Percentiles rank a stretch among this genome's conserved stretches.
phyloP scores from a whole-genome alignment of 208 protist genomes.

The Angomonas deanei region DNA sequence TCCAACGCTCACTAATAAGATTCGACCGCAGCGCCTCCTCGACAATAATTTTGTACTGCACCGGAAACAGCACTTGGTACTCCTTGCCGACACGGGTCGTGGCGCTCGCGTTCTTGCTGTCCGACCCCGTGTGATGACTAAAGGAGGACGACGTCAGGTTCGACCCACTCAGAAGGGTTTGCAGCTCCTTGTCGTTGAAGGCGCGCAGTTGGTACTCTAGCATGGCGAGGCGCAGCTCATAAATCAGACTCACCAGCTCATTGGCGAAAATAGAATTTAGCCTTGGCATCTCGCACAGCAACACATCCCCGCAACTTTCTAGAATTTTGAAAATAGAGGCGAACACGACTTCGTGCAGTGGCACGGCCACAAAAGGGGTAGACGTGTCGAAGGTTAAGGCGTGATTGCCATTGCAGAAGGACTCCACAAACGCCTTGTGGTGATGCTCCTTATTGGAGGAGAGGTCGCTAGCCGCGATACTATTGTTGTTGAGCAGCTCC shows the following conservation, averaged over 20 bases:
- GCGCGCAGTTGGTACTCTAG: slow-evolving; percentile 15
- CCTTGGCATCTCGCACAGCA: slow-evolving; percentile 41
- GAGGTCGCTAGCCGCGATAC: slow-evolving; percentile 1
- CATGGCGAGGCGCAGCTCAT: slow-evolving; percentile 44
- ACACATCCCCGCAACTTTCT: slow-evolving; percentile 27
- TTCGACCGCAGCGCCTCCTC: slow-evolving; percentile 23
- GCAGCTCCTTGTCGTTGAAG: neutral
- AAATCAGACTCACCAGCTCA: slow-evolving; percentile 46
- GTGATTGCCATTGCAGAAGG: slow-evolving; percentile 33
- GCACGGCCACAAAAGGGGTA: slow-evolving; percentile 25
- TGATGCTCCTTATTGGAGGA: slow-evolving; percentile 17
- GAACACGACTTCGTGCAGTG: slow-evolving; percentile 43
- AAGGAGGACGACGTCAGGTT: too few relatives aligned
- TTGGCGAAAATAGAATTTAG: slow-evolving; percentile 43
- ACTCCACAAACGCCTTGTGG: slow-evolving; percentile 33
- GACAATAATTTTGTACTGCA: slow-evolving; percentile 34
- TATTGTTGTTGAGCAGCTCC: neutral
- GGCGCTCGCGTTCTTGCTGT: too few relatives aligned
- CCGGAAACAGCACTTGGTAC: neutral
- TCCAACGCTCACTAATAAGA: slow-evolving; percentile 26
- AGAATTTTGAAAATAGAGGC: slow-evolving; percentile 41
- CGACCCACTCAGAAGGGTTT: neutral
- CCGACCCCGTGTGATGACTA: too few relatives aligned
- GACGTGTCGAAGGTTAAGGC: slow-evolving; percentile 18
- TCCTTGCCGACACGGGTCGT: neutral